These are phyloP conservation scores for Thuidium tamariscinum DNA, from an alignment of 225 moss, liverwort and hornwort genomes.

Conservation along the genomic window DNA sequence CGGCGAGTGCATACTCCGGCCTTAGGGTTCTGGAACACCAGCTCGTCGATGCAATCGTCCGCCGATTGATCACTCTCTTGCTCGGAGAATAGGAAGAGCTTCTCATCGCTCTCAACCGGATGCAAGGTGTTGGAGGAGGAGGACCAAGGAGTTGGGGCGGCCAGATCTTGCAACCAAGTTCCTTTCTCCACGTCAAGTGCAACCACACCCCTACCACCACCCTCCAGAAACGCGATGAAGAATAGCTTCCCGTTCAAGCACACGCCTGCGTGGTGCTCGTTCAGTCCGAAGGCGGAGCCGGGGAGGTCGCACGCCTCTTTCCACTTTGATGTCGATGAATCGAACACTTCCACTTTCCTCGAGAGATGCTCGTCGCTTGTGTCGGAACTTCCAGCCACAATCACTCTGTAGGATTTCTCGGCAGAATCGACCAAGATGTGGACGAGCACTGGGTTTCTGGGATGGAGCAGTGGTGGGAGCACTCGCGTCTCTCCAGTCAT, in stretches of 20 bases:
- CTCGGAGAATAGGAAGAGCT: background rate
- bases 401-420: background rate
- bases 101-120: background rate
- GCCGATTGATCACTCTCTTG: background rate
- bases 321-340: background rate
- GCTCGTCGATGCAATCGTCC: background rate
- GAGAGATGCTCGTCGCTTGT: background rate
- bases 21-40: background rate
- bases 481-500: background rate
- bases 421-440: background rate
- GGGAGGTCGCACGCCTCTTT: background rate
- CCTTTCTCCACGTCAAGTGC: background rate
- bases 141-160: background rate
- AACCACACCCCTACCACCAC: background rate
- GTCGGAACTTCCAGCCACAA: background rate
- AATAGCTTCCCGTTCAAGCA: background rate
- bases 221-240: background rate
- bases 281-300: background rate
- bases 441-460: constrained; percentile 4
- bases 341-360: constrained; percentile 3
- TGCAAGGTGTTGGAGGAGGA: background rate
- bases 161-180: background rate
- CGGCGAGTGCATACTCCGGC: background rate
- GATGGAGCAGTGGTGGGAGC: background rate
- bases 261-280: constrained; percentile 14